Conservation (phyloP, 805 yeast genomes). For the Suhomyces sp. region DNA sequence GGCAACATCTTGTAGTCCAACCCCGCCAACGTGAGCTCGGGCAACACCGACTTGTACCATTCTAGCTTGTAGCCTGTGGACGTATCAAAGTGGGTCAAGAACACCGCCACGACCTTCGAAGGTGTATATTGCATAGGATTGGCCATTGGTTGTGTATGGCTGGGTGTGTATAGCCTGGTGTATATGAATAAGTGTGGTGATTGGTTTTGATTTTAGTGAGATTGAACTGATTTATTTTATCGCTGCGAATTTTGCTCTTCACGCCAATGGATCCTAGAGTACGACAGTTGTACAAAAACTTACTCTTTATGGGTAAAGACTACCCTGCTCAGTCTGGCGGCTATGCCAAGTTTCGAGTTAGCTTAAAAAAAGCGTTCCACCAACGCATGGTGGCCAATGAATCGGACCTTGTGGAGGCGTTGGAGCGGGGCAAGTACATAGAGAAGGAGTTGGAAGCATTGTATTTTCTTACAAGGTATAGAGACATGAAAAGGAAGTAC, state of each 20-base stretch:
- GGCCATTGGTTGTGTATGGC: neutral
- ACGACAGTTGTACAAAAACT: slow-evolving; percentile 21
- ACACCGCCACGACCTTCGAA: slow-evolving; percentile 30
- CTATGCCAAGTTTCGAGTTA: slow-evolving; percentile 19
- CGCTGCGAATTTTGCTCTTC: neutral
- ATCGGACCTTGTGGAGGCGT: slow-evolving; percentile 20
- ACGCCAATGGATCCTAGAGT: slow-evolving; percentile 22
- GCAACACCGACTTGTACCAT: slow-evolving; percentile 29
- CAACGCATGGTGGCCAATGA: slow-evolving; percentile 12
- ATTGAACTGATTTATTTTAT: neutral
- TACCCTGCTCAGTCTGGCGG: slow-evolving; percentile 34
- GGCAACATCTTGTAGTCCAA: slow-evolving; percentile 40
- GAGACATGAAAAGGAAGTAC: slow-evolving; percentile 38
- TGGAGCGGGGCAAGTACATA: slow-evolving; percentile 29
- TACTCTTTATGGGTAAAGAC: slow-evolving; percentile 34
- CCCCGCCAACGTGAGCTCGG: slow-evolving; percentile 23
- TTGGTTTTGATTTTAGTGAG: neutral
- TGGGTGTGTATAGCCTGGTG: neutral
- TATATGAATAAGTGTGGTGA: no score
- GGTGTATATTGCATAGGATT: slow-evolving; percentile 6
- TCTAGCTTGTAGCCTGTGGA: slow-evolving; percentile 34
- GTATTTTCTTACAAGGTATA: slow-evolving; percentile 29
- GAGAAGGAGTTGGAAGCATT: slow-evolving; percentile 32
- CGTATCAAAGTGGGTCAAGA: slow-evolving; percentile 36
- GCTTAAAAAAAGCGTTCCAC: slow-evolving; percentile 20